Base-by-base conservation (phyloP, 805 yeast genomes). In the Ogataea paradorogensis region DNA sequence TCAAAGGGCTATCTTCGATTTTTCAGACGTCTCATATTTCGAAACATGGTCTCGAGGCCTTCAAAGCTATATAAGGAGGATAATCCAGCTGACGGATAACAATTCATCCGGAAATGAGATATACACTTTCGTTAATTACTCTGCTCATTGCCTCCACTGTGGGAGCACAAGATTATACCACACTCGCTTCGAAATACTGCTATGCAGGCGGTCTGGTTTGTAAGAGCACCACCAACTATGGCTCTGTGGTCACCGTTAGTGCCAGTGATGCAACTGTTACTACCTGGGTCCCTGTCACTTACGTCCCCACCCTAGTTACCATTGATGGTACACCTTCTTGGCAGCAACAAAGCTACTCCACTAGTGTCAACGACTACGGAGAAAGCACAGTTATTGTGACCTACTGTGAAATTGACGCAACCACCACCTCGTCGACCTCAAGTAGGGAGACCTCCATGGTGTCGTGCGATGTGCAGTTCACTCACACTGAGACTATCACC, bases 371-470 rank as follows among this genome's bases (percentile, higher is more conserved):
- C 26, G 47, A 43, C n/a, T 44, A 46, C 24, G 59, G 58, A 9
- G 37, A 38, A 13, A 26, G 43, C 2, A 40, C 47, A 2, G 46
- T 43, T 4, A 40, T 51, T 22, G 47, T 53, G 9, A 56, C 61
- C 16, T 53, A 50, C 20, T 56, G 61, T 39, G 55, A 43, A 23
- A 47, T 55, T 24, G 43, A 49, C 3, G 45, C 40, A n/a, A 35
- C 48, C 5, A 43, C 47, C 5, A 31, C 43, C 18, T 29, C 47
- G 1, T 34, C 45, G 7, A 38, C 43, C 22, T 20, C 42, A 11
- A 28, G 24, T 22, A 30, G 47, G 2, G 43, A 38, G 10, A 38
- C 48, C 14, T 42, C 52, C 6, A 32, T 48, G 6, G 39, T 48
- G 18, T 45, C 51, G 9, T 51, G 55, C 38, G 44, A 48, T 33